Base-by-base conservation (phyloP, 768 basidiomycete genomes). In the Pleurotus pulmonarius region DNA sequence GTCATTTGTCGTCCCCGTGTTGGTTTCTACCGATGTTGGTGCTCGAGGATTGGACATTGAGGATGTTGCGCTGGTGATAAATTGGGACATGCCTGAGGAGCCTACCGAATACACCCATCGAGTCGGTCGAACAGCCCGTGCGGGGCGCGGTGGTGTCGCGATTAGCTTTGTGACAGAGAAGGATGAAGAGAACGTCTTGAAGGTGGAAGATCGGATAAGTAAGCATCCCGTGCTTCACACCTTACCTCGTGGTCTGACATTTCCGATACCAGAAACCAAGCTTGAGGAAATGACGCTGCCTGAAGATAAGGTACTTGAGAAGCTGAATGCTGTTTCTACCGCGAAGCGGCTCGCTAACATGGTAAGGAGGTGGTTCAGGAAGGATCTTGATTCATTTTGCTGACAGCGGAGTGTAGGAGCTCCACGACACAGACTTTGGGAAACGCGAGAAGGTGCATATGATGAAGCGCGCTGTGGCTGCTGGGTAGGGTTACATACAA, bases 41-140 rank as follows among this genome's bases (percentile, higher is more conserved):
- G 89, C 91, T 16, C 86, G 97, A 64, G 97, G 97, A 26, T 73
- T 99, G 57, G 97, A 98, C 72, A 96, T 98, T 56, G 93, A 93
- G 59, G 92, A 95, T 62, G 95, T 99, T 9, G 94, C 91, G 9
- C 85, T 98, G 76, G 93, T 99, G 16, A 79, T 99, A 56, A 98
- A 99, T 61, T 99, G 95, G 94, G 96, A 99, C 69, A 75, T 98
- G 60, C 97, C 97, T 12, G 77, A 80, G 11, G 86, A 88, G 66
- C 80, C 92, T 4, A 96, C 96, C 69, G 95, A 96, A 68, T 99
- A 99, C 66, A 90, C 93, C 1, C 97, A 99, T 74, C 83, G 97
- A 18, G 97, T 99, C 1, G 94, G 94, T 44, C 74, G 94, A 65
- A 98, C 94, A 20, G 94, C 94, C 26, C 86, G 94, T 63, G 90